Evolutionary conservation across 1,284 basidiomycete genomes (phyloP).

Genomic region (Hemileccinum hortonii): DNA sequence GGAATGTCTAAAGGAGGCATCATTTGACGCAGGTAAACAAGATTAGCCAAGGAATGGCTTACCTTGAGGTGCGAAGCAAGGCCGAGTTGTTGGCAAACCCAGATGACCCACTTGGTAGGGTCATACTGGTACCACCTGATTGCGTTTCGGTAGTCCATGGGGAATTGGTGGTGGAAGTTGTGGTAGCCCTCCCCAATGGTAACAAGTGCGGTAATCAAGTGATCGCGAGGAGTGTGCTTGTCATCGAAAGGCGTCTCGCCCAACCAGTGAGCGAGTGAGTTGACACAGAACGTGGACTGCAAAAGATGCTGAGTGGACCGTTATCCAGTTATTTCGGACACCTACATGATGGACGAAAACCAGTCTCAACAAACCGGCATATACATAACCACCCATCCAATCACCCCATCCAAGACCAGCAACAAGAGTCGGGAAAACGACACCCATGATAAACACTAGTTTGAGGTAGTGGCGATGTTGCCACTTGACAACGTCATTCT

Average conservation of each 20-base stretch:
- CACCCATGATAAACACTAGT: constrained; percentile 72
- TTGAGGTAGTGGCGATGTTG: constrained; percentile 82
- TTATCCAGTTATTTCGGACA: constrained; percentile 16
- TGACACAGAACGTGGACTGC: constrained; percentile 92
- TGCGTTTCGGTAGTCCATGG: constrained; percentile 92
- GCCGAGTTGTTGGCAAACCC: constrained; percentile 60
- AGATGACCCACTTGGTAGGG: constrained; percentile 92
- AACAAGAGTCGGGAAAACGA: constrained; percentile 74
- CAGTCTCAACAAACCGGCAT: constrained; percentile 80
- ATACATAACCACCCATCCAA: constrained; percentile 81
- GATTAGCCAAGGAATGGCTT: constrained; percentile 1
- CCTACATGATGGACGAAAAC: constrained; percentile 87
- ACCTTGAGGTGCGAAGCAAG: constrained; percentile 86
- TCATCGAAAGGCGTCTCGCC: constrained; percentile 92
- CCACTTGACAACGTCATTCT: constrained; percentile 79
- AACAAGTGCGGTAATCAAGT: constrained; percentile 82
- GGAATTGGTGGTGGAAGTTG: constrained; percentile 96
- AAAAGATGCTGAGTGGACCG: constrained; percentile 8
- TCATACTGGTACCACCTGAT: constrained; percentile 93
- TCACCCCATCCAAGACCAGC: constrained; percentile 85
- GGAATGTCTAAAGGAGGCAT: constrained; percentile 60
- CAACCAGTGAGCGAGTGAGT: constrained; percentile 93
- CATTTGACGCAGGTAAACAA: background rate
- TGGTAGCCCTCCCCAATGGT: constrained; percentile 95
- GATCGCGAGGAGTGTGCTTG: constrained; percentile 91